A percentile compares a stretch with the other conserved stretches of the same genome.
Conservation (phyloP, 495 filamentous ascomycete genomes). For the Amorphotheca resinae region DNA sequence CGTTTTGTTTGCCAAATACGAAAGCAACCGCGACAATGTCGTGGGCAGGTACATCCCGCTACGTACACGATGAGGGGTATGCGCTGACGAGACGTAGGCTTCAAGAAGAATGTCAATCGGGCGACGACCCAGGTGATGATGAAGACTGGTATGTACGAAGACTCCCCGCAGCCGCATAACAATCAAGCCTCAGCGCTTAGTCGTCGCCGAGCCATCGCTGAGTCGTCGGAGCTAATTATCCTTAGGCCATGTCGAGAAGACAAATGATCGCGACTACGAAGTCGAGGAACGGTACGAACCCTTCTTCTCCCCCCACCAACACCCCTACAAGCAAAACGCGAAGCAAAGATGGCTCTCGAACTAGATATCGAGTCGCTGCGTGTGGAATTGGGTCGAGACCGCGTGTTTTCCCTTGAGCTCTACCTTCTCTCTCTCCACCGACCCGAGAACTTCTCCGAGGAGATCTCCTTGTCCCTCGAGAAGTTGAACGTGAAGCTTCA, state of each 20-base stretch:
- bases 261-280: slow-evolving; percentile 96
- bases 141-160: slow-evolving; percentile 63
- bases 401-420: too few species aligned
- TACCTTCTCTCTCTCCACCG: too few species aligned
- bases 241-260: slow-evolving; percentile 84
- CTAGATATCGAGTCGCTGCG: too few species aligned
- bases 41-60: slow-evolving; percentile 17
- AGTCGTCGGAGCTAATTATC: slow-evolving; percentile 18
- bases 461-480: too few species aligned
- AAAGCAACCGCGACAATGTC: slow-evolving; percentile 16
- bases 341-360: too few species aligned
- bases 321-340: neutral
- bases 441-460: too few species aligned
- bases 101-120: slow-evolving; percentile 98
- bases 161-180: neutral
- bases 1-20: too few species aligned
- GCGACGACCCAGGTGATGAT: slow-evolving; percentile 99
- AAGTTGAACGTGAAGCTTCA: too few species aligned
- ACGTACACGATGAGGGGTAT: neutral
- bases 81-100: slow-evolving; percentile 42
- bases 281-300: slow-evolving; percentile 74
- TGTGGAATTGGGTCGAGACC: too few species aligned
- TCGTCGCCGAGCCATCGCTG: neutral
- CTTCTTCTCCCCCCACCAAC: too few species aligned
- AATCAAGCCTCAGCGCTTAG: too few species aligned